Percentiles rank a stretch among this genome's conserved stretches.
Conservation (phyloP, 331 rosid species). For the Malus hybrid region DNA sequence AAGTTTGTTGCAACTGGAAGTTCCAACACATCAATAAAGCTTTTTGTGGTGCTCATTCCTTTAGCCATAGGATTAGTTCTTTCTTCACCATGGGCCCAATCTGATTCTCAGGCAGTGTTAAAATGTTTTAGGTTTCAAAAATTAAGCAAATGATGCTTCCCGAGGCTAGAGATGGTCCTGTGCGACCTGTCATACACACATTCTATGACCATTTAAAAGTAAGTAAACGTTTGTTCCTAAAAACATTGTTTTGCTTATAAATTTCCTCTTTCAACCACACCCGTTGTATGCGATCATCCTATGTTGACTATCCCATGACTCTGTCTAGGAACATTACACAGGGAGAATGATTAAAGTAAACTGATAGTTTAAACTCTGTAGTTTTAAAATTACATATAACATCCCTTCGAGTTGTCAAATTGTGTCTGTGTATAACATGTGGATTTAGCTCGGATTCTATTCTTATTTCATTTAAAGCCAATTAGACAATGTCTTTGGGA, state of each 20-base stretch:
- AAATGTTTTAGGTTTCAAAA: slow-evolving; percentile 62
- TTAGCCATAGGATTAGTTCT: not conserved
- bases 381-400: not conserved
- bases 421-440: not conserved
- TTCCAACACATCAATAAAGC: slow-evolving; percentile 84
- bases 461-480: not conserved
- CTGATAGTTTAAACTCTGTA: not conserved
- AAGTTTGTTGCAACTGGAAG: slow-evolving; percentile 88
- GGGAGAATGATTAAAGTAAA: not conserved
- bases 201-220: slow-evolving; percentile 77
- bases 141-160: slow-evolving; percentile 78
- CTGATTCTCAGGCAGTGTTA: slow-evolving; percentile 15
- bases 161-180: slow-evolving; percentile 75
- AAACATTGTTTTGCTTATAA: not conserved
- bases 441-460: slow-evolving; percentile 1
- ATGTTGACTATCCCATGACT: not conserved
- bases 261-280: not conserved
- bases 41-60: slow-evolving; percentile 61
- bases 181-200: slow-evolving; percentile 75
- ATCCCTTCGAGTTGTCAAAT: not conserved
- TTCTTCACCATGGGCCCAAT: slow-evolving; percentile 1
- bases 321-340: not conserved
- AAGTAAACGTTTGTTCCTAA: slow-evolving; percentile 10
- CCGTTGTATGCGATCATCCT: not conserved
- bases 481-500: not conserved